Conservation (phyloP, 441 rosid genomes). For the Aquilaria agallochum region DNA sequence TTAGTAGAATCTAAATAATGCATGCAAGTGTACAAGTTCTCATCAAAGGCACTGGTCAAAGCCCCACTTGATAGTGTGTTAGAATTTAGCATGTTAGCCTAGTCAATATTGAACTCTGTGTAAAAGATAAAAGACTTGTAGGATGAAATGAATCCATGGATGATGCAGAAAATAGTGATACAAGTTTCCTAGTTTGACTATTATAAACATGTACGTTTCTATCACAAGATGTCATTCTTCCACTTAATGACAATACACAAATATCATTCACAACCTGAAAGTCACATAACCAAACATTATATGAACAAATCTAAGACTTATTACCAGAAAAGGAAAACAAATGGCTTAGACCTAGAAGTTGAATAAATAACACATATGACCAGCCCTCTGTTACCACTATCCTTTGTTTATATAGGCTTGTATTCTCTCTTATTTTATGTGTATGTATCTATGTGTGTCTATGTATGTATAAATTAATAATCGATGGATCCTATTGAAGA, state of each 20-base stretch:
- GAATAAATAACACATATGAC: neutral
- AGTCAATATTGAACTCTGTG: conserved; percentile 44
- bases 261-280: conserved; percentile 88
- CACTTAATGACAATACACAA: conserved; percentile 60
- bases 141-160: conserved; percentile 49
- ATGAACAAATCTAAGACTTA: conserved; percentile 13
- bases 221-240: conserved; percentile 92
- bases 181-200: conserved; percentile 71
- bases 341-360: conserved; percentile 10
- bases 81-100: conserved; percentile 48
- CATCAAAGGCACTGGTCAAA: conserved; percentile 65
- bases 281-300: conserved; percentile 28
- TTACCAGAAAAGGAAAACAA: neutral
- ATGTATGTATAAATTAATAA: neutral
- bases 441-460: neutral
- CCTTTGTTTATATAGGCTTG: neutral
- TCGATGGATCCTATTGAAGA: conserved; percentile 2
- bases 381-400: neutral
- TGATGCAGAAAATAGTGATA: conserved; percentile 69
- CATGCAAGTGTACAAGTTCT: conserved; percentile 85
- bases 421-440: neutral
- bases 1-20: conserved; percentile 61
- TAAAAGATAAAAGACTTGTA: conserved; percentile 35
- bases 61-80: conserved; percentile 68
- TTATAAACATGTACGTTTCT: conserved; percentile 97